Evolutionary conservation across 1,284 basidiomycete genomes (phyloP).

Genomic region (Amylostereum areolatum): DNA sequence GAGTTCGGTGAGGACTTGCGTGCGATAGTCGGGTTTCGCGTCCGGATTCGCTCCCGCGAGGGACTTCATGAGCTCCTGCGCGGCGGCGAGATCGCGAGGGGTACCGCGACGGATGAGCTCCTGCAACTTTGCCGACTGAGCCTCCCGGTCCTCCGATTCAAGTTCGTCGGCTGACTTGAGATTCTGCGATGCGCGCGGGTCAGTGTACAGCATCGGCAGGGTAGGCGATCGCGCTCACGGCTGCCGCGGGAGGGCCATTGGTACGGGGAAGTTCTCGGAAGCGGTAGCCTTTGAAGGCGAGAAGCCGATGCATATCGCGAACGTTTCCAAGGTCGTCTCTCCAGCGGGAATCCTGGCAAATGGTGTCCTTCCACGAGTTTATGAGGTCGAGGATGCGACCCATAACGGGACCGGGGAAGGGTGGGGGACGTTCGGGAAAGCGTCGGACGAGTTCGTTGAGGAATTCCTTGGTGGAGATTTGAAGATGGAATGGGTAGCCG

Average conservation of each 20-base stretch:
- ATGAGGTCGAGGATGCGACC: slow-evolving; percentile 91
- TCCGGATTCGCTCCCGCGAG: slow-evolving; percentile 95
- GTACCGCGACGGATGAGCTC: slow-evolving; percentile 96
- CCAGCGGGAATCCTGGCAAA: slow-evolving; percentile 87
- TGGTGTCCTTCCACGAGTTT: slow-evolving; percentile 91
- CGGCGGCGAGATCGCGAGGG: slow-evolving; percentile 90
- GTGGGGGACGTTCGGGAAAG: slow-evolving; percentile 96
- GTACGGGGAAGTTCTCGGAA: slow-evolving; percentile 65
- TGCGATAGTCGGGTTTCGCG: slow-evolving; percentile 87
- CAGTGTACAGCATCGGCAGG: no score
- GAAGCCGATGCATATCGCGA: slow-evolving; percentile 93
- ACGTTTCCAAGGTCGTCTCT: slow-evolving; percentile 98
- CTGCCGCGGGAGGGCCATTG: slow-evolving; percentile 35
- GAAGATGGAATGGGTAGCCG: slow-evolving; percentile 95
- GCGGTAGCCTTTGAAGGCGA: slow-evolving; percentile 95
- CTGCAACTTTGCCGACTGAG: slow-evolving; percentile 96
- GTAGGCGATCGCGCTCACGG: slow-evolving; percentile 13
- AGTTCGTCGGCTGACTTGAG: slow-evolving; percentile 95
- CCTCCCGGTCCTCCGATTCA: slow-evolving; percentile 92
- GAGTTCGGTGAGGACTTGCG: slow-evolving; percentile 85
- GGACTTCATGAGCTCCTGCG: slow-evolving; percentile 97
- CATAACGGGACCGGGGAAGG: slow-evolving; percentile 94
- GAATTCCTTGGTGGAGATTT: slow-evolving; percentile 98
- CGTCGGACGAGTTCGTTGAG: slow-evolving; percentile 96
- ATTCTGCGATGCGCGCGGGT: slow-evolving; percentile 41